phyloP scores from a whole-genome alignment of 1,139 yeast genomes.

The Debaryomyces robertsiae region DNA sequence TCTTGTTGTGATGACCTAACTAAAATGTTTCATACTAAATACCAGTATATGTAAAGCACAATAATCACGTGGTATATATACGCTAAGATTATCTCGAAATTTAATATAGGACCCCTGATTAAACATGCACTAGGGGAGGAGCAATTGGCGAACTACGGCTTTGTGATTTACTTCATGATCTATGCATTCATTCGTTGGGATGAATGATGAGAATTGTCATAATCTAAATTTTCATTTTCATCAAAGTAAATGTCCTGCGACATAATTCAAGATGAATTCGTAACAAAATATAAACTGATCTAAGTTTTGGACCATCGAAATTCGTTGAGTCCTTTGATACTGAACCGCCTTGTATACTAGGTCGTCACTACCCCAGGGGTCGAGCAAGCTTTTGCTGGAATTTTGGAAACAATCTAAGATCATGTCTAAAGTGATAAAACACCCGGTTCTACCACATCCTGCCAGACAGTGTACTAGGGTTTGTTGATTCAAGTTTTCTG shows the following conservation, averaged over 20 bases:
- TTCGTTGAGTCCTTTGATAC: conserved; percentile 44
- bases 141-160: no score
- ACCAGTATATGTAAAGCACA: not conserved
- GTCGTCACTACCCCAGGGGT: conserved; percentile 41
- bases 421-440: conserved; percentile 59
- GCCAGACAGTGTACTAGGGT: conserved; percentile 71
- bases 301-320: conserved; percentile 50
- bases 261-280: conserved; percentile 38
- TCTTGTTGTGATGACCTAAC: not conserved
- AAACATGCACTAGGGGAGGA: no score
- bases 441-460: conserved; percentile 84
- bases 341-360: conserved; percentile 51
- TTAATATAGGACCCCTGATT: no score
- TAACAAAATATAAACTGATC: conserved; percentile 49
- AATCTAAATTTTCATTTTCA: no score
- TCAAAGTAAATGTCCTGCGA: conserved; percentile 12
- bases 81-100: no score
- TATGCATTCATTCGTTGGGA: no score
- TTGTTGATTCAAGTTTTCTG: conserved; percentile 24
- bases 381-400: conserved; percentile 15
- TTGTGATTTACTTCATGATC: no score
- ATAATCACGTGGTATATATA: conserved; percentile 5
- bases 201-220: no score
- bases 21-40: not conserved
- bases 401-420: conserved; percentile 23